A percentile compares a stretch with the other conserved stretches of the same genome.
Evolutionary conservation across 257 asterid species (phyloP).

Genomic region (Solanum peruvianum): DNA sequence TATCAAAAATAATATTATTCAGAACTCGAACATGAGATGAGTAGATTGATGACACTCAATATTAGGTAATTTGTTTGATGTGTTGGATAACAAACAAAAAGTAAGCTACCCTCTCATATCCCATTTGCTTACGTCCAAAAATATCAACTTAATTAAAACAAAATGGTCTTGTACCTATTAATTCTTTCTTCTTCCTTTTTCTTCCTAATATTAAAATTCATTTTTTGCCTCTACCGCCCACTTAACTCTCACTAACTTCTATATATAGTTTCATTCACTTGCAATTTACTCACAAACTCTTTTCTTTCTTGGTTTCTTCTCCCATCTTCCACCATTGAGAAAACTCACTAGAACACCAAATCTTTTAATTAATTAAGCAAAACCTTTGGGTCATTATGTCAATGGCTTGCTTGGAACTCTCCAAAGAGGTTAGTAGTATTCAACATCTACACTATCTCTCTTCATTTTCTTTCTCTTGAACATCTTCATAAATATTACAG

Average conservation of each 20-base stretch:
- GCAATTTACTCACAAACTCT: conserved; percentile 1
- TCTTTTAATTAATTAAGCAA: neutral
- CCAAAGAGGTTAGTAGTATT: conserved; percentile 36
- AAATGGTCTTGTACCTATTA: neutral
- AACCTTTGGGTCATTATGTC: conserved; percentile 4
- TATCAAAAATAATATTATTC: neutral
- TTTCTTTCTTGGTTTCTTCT: neutral
- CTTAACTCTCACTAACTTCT: conserved; percentile 7
- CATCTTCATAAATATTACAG: neutral
- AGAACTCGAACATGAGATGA: neutral
- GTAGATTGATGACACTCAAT: neutral
- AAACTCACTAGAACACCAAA: neutral
- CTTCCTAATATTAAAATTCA: neutral
- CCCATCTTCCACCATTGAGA: neutral
- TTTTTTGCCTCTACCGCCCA: conserved; percentile 12
- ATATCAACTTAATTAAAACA: neutral
- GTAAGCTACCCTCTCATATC: neutral
- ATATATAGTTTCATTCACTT: conserved; percentile 16
- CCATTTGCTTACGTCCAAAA: neutral
- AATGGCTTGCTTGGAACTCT: conserved; percentile 49
- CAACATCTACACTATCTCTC: neutral
- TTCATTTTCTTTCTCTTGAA: neutral
- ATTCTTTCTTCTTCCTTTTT: neutral
- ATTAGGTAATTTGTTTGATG: conserved; percentile 7
- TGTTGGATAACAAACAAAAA: neutral